Evolutionary conservation across 179 eudicot species (phyloP).

Genomic region (Pouteria campechiana): DNA sequence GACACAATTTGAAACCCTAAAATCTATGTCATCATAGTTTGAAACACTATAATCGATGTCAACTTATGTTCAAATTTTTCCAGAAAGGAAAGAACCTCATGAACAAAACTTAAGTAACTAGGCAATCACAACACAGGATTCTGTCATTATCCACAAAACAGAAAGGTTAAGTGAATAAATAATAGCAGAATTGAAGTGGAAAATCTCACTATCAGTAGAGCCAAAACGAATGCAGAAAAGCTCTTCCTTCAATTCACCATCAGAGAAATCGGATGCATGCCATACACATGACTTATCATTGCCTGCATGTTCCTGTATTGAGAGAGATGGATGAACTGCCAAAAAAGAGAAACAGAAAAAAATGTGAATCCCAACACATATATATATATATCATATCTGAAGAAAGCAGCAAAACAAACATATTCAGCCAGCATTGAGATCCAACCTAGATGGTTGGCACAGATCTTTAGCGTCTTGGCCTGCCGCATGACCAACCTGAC

Average conservation of each 20-base stretch:
- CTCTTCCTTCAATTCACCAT: slow-evolving; percentile 87
- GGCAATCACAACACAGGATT: no score
- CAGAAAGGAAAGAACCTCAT: no score
- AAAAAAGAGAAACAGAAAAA: no score
- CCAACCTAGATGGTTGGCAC: slow-evolving; percentile 83
- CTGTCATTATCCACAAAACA: no score
- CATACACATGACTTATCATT: slow-evolving; percentile 93
- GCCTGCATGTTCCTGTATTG: slow-evolving; percentile 88
- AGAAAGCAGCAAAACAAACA: neutral
- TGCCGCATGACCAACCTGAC: slow-evolving; percentile 93
- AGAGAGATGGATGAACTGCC: slow-evolving; percentile 56
- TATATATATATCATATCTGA: neutral
- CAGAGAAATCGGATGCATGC: slow-evolving; percentile 89
- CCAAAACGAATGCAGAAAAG: slow-evolving; percentile 65
- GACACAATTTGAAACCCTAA: no score
- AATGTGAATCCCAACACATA: no score
- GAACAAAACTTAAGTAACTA: no score
- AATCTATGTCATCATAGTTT: no score
- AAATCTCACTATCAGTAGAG: slow-evolving; percentile 70
- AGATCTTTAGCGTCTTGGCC: slow-evolving; percentile 85
- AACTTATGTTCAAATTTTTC: no score
- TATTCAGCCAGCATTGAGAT: neutral
- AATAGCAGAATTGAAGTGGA: no score
- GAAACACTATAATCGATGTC: no score
- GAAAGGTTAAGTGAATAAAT: no score